A percentile compares a stretch with the other conserved stretches of the same genome.
These are phyloP conservation scores for Conringia planisiliqua DNA, from an alignment of 345 rosid genomes.

Conservation along the genomic window DNA sequence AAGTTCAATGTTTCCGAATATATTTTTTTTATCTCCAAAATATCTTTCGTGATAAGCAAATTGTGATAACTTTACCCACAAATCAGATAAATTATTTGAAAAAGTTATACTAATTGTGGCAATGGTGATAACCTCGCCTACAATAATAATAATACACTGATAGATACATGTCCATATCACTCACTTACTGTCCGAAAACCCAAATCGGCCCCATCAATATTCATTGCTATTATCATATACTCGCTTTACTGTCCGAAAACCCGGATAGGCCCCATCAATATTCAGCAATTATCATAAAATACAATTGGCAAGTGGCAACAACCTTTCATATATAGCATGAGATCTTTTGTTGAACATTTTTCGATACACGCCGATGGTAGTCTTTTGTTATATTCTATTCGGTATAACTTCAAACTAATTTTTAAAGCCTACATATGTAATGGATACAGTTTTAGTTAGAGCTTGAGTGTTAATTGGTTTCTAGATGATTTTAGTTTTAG, in stretches of 20 bases:
- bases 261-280: not conserved
- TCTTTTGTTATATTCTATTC: not conserved
- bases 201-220: not conserved
- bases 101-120: not conserved
- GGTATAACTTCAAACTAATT: not conserved
- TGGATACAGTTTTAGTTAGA: not conserved
- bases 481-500: not conserved
- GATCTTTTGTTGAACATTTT: not conserved
- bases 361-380: not conserved
- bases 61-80: slow-evolving; percentile 22
- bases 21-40: not conserved
- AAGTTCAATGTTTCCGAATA: not conserved
- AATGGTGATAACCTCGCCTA: not conserved
- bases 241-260: not conserved
- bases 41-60: slow-evolving; percentile 24
- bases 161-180: slow-evolving; percentile 6
- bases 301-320: not conserved
- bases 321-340: not conserved
- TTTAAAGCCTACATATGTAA: not conserved
- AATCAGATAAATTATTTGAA: slow-evolving; percentile 17
- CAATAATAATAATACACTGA: not conserved
- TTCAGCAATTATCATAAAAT: slow-evolving; percentile 9
- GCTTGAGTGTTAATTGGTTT: not conserved
- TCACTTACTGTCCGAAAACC: not conserved
- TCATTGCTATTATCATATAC: slow-evolving; percentile 7